Conservation (phyloP, 2,329 filamentous ascomycete species). For the Nothomitra cinnamomea region DNA sequence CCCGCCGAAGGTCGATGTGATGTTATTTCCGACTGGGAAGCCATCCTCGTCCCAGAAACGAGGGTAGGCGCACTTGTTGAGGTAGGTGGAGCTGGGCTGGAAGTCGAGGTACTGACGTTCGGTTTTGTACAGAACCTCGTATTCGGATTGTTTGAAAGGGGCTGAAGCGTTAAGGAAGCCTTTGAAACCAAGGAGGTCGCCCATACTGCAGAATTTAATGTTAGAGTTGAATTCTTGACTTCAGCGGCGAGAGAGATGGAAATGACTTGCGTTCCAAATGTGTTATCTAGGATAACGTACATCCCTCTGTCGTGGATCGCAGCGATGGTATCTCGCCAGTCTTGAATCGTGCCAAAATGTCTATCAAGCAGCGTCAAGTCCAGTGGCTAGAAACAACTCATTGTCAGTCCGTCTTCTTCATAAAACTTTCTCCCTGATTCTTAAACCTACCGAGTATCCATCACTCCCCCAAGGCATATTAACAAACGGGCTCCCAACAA, state of each 20-base stretch:
- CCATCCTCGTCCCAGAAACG: constrained; percentile 44
- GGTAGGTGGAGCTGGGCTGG: constrained; percentile 33
- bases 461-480: constrained; percentile 48
- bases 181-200: constrained; percentile 45
- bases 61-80: constrained; percentile 38
- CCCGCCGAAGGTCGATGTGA: constrained; percentile 30
- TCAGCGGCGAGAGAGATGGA: constrained; percentile 7
- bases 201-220: no score
- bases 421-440: constrained; percentile 8
- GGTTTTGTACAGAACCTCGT: constrained; percentile 40
- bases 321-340: constrained; percentile 39
- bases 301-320: constrained; percentile 45
- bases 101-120: constrained; percentile 41
- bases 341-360: constrained; percentile 41
- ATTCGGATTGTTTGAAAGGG: constrained; percentile 36
- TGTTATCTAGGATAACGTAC: constrained; percentile 51
- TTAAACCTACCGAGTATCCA: constrained; percentile 30
- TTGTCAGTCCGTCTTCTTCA: neutral
- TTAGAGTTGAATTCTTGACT: no score
- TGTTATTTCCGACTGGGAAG: constrained; percentile 27
- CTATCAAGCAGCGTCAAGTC: constrained; percentile 46
- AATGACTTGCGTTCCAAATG: constrained; percentile 39
- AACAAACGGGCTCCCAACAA: constrained; percentile 46
- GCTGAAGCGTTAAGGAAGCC: constrained; percentile 41
- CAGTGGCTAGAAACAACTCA: constrained; percentile 22